These are phyloP conservation scores for Aspergillus fijiensis DNA, from an alignment of 2,329 filamentous ascomycete genomes.

Conservation along the genomic window DNA sequence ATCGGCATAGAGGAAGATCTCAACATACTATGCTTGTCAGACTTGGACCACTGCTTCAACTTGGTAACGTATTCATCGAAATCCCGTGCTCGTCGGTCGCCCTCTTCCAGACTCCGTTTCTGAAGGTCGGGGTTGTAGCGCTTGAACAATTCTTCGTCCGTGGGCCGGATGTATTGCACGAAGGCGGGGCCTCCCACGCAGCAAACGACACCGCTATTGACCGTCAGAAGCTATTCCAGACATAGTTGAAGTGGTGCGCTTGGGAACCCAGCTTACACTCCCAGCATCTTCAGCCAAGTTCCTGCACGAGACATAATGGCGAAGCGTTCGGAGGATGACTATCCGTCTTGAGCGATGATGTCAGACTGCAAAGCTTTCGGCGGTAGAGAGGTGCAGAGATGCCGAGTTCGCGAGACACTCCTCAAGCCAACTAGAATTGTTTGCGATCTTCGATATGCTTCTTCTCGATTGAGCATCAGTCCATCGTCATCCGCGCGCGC, in stretches of 20 bases:
- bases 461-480: not conserved
- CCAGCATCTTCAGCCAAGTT: constrained; percentile 66
- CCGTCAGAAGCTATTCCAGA: constrained; percentile 8
- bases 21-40: constrained; percentile 77
- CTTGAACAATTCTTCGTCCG: constrained; percentile 86
- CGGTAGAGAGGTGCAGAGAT: too few species aligned
- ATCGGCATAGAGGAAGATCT: not conserved
- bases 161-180: constrained; percentile 69
- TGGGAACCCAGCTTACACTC: constrained; percentile 55
- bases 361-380: not conserved
- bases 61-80: constrained; percentile 84
- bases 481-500: not conserved
- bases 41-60: constrained; percentile 86
- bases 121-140: constrained; percentile 95
- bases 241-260: constrained; percentile 5
- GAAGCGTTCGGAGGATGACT: not conserved
- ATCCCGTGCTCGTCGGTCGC: constrained; percentile 73
- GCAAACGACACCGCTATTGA: constrained; percentile 64
- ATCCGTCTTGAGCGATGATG: not conserved
- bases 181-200: constrained; percentile 83
- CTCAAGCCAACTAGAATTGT: not conserved
- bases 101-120: constrained; percentile 76
- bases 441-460: not conserved
- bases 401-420: not conserved
- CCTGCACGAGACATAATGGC: constrained; percentile 46